Evolutionary conservation across 2,329 filamentous ascomycete genomes (phyloP).

Genomic region (Ilyonectria destructans): DNA sequence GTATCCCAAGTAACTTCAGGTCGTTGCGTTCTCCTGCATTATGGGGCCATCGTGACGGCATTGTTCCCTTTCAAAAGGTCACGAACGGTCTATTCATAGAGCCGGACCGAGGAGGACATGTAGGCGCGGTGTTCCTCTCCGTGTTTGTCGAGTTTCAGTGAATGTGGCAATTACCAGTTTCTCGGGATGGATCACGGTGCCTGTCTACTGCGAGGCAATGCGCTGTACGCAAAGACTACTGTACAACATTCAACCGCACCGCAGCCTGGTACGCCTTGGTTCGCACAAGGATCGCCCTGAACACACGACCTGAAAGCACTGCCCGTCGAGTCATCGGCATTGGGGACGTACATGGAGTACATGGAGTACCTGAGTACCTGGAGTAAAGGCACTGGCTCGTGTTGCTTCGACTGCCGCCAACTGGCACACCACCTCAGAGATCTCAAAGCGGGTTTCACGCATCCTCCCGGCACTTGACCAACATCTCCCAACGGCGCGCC

Average conservation of each 20-base stretch:
- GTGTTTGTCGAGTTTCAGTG: slow-evolving; percentile 10
- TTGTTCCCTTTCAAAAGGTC: slow-evolving; percentile 21
- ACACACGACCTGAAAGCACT: slow-evolving; percentile 10
- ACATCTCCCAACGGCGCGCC: slow-evolving; percentile 39
- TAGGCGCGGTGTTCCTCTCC: background rate
- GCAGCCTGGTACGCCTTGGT: slow-evolving; percentile 4
- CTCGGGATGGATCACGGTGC: slow-evolving; percentile 18
- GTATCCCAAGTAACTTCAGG: background rate
- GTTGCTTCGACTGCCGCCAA: slow-evolving; percentile 5
- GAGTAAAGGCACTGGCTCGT: background rate
- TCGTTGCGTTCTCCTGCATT: slow-evolving; percentile 9
- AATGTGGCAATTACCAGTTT: slow-evolving; percentile 28
- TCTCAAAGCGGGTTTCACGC: slow-evolving; percentile 23
- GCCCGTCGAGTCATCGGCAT: slow-evolving; percentile 4
- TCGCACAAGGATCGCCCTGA: slow-evolving; percentile 10
- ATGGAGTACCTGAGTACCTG: background rate
- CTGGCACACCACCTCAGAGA: slow-evolving; percentile 9
- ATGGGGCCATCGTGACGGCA: slow-evolving; percentile 31
- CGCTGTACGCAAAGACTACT: slow-evolving; percentile 14
- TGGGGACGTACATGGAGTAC: background rate
- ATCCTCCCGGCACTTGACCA: slow-evolving; percentile 38
- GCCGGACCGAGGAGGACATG: slow-evolving; percentile 19
- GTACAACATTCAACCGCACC: background rate
- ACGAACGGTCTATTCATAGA: slow-evolving; percentile 22
- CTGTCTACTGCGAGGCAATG: slow-evolving; percentile 15